Evolutionary conservation across 1,284 basidiomycete species (phyloP).

Genomic region (Athelia sp.): DNA sequence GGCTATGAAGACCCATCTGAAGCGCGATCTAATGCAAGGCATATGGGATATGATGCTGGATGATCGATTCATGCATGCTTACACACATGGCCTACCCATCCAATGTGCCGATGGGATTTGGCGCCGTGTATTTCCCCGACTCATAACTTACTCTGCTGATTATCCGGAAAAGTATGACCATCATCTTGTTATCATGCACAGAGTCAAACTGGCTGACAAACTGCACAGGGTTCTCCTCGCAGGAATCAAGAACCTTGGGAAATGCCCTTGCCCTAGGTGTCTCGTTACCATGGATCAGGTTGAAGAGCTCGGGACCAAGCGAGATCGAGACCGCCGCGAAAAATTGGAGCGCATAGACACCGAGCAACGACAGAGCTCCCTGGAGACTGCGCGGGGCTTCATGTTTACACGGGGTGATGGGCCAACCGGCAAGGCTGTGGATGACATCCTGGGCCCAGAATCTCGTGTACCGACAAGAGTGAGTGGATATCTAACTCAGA

Average conservation of each 20-base stretch:
- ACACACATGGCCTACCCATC: constrained; percentile 15
- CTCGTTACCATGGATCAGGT: constrained; percentile 18
- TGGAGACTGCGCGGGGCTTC: not conserved
- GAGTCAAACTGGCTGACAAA: not conserved
- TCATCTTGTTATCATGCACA: no score
- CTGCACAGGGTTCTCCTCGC: constrained; percentile 27
- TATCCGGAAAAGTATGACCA: constrained; percentile 19
- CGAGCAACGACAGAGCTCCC: not conserved
- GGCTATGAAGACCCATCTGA: constrained; percentile 9
- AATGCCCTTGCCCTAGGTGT: constrained; percentile 30
- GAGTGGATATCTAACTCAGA: not conserved
- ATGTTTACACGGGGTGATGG: constrained; percentile 6
- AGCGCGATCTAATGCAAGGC: constrained; percentile 14
- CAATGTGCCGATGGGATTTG: constrained; percentile 13
- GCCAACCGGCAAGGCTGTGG: not conserved
- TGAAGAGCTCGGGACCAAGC: constrained; percentile 10
- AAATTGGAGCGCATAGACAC: not conserved
- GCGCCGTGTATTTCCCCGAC: constrained; percentile 15
- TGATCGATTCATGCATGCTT: constrained; percentile 13
- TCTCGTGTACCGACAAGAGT: constrained; percentile 8
- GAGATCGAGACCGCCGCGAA: constrained; percentile 5
- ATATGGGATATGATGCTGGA: constrained; percentile 10
- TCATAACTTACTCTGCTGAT: constrained; percentile 19
- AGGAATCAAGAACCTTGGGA: constrained; percentile 23
- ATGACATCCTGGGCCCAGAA: not conserved